Base-by-base conservation (phyloP, 169 alveolate species). In the Eimeria tenella region DNA sequence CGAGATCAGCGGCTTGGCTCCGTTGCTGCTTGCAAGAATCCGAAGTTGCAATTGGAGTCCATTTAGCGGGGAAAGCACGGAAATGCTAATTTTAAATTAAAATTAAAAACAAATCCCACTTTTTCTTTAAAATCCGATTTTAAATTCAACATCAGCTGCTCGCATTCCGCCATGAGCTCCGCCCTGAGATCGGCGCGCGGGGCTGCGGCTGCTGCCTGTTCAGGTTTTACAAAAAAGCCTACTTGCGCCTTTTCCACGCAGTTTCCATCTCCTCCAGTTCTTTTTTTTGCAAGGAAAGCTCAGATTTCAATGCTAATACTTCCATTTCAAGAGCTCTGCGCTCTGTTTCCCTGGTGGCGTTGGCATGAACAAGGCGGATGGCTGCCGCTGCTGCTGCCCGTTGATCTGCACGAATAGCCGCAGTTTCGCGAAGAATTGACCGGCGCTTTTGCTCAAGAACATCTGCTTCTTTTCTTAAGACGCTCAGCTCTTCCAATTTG, bases 141-240 rank as follows among this genome's bases (percentile, higher is more conserved):
- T 8, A 55, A 4, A 8, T 55, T 15, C 58, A 5, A 21, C 71
- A 79, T 79, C 52, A 79, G 23, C 70, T 52, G 23, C 68, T 79
- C 87, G 87, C 87, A 79, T 23, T 79, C 87, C 49, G 63, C n/a
- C n/a, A 10, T 79, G 68, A 79, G 87, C 10, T 52, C 55, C 52
- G 23, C 6, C 55, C 87, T 79, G 71, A 11, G 53, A n/a, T 5
- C 31, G 49, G 4, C 4, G 52, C 13, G 5, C 50, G 23, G 68
- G 21, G n/a, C 25, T 17, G 19, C 25, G 19, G 31, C 11, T 19
- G 21, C 19, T 11, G 9, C 13, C 53, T 4, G 75, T 65, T 9
- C 25, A 65, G 21, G 75, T 9, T 19, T 65, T 65, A 3, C n/a
- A 58, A 15, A 15, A 58, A 58, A 58, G 87, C 87, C 17, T 55